Base-by-base conservation (phyloP, 305 asterid species). In the Stenogyne calaminthoides region DNA sequence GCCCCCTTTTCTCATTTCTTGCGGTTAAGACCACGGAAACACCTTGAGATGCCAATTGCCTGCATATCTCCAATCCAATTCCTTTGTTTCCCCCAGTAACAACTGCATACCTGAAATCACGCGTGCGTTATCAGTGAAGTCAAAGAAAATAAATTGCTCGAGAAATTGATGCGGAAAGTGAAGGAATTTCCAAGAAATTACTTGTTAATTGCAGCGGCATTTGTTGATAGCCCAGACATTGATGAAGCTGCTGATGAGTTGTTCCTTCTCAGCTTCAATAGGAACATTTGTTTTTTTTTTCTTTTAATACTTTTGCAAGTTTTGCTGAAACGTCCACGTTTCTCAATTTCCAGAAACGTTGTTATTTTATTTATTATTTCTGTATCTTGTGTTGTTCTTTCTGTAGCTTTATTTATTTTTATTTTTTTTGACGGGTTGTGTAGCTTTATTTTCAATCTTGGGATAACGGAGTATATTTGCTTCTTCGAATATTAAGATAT, bases 71-170 rank as follows among this genome's bases (percentile, higher is more conserved):
- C 19, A 82, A 70, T 9, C 91, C 93, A 16, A 86, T 84, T 14
- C 93, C 93, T 74, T 80, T 84, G 79, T 86, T 88, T 29, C 77
- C 87, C 9, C 94, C 91, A 0, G 81, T 88, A 6, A 88, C 91
- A 6, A 84, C 84, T 36, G 90, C 93, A 79, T 71, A 78, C 77
- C 90, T 88, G 62, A 73, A 34, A 57, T 7, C 11, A 42, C 34
- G 18, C 11, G 42, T 0, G 42, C 42, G 42, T 6, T 44, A 9
- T 36, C 6, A 34, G 11, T 54, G 11, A 19, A 20, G n/a, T 1
- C 2, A 25, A 25, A 9, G 1, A 34, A 39, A 7, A 68, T 7
- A 0, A 32, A 32, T 5, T 34, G 14, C 6, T 5, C 5, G 4
- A 12, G 47, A 46, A 69, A 67, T 16, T 44, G 51, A 42, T 56